A percentile compares a stretch with the other conserved stretches of the same genome.
phyloP scores from a whole-genome alignment of 805 yeast species.

The Vanderwaltozyma verrucispora region DNA sequence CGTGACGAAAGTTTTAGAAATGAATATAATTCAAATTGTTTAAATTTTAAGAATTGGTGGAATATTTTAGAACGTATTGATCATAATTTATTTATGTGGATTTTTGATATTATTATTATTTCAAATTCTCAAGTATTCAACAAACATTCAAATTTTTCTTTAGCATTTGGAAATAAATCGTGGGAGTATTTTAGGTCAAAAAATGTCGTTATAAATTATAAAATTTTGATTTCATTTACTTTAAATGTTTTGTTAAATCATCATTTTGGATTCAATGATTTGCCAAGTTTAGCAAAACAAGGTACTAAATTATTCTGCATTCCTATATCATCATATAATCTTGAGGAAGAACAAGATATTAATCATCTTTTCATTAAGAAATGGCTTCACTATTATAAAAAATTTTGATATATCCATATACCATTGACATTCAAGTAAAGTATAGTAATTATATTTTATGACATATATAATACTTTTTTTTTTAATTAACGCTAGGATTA shows the following conservation, averaged over 20 bases:
- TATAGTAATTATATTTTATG: too few species aligned
- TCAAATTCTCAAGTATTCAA: slow-evolving; percentile 29
- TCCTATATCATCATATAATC: slow-evolving; percentile 20
- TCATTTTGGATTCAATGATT: slow-evolving; percentile 40
- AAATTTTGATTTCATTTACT: slow-evolving; percentile 31
- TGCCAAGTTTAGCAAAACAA: slow-evolving; percentile 22
- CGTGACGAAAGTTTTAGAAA: slow-evolving; percentile 25
- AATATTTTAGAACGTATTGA: slow-evolving; percentile 25
- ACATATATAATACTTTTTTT: too few species aligned
- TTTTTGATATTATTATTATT: slow-evolving; percentile 25
- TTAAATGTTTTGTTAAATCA: slow-evolving; percentile 36
- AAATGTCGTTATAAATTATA: slow-evolving; percentile 32
- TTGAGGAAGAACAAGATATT: slow-evolving; percentile 13
- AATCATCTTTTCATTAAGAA: slow-evolving; percentile 24
- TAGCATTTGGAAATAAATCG: slow-evolving; percentile 14
- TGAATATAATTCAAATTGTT: slow-evolving; percentile 23
- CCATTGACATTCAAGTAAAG: too few species aligned
- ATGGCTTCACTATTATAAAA: slow-evolving; percentile 27
- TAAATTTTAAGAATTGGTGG: slow-evolving; percentile 27
- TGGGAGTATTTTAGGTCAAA: slow-evolving; percentile 28
- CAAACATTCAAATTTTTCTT: slow-evolving; percentile 19
- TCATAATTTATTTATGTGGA: slow-evolving; percentile 27
- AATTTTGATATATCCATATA: too few species aligned
- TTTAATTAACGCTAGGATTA: too few species aligned
- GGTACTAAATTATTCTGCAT: slow-evolving; percentile 19